Conservation (phyloP, 2,329 filamentous ascomycete species). For the Rosellinia necatrix region DNA sequence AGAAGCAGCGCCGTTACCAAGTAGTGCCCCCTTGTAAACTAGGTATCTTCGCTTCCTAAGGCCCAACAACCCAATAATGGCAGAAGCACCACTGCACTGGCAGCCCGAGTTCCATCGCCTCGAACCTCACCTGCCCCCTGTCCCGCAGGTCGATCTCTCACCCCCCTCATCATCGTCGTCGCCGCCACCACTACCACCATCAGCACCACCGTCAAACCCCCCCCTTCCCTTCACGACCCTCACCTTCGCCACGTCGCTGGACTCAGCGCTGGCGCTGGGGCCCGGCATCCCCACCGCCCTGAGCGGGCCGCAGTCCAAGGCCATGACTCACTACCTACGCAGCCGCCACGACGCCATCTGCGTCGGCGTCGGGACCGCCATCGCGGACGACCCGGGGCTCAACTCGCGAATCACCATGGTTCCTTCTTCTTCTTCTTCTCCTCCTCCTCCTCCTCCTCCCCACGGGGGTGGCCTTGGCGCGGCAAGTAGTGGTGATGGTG, state of each 20-base stretch:
- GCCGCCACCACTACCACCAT: background rate
- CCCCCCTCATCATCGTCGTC: background rate
- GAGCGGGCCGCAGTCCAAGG: constrained; percentile 81
- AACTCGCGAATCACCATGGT: constrained; percentile 76
- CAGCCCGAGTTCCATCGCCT: constrained; percentile 36
- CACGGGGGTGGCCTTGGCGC: too few species aligned
- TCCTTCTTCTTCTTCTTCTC: constrained; percentile 21
- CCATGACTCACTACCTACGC: constrained; percentile 92
- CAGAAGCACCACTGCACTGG: constrained; percentile 35
- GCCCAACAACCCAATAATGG: constrained; percentile 28
- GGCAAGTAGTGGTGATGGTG: too few species aligned
- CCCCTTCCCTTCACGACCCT: constrained; percentile 63
- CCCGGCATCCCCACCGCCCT: constrained; percentile 82
- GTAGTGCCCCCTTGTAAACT: too few species aligned
- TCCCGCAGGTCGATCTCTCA: background rate
- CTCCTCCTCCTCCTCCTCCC: too few species aligned
- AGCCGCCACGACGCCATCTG: constrained; percentile 82
- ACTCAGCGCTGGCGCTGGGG: constrained; percentile 75
- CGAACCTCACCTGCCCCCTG: constrained; percentile 40
- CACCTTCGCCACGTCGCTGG: constrained; percentile 90
- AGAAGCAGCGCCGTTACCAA: too few species aligned
- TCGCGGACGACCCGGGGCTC: constrained; percentile 82
- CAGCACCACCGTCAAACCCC: constrained; percentile 7
- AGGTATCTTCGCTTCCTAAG: too few species aligned
- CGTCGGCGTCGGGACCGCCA: constrained; percentile 80